Conservation (phyloP, 1,139 yeast genomes). For the Pichia sp. region DNA sequence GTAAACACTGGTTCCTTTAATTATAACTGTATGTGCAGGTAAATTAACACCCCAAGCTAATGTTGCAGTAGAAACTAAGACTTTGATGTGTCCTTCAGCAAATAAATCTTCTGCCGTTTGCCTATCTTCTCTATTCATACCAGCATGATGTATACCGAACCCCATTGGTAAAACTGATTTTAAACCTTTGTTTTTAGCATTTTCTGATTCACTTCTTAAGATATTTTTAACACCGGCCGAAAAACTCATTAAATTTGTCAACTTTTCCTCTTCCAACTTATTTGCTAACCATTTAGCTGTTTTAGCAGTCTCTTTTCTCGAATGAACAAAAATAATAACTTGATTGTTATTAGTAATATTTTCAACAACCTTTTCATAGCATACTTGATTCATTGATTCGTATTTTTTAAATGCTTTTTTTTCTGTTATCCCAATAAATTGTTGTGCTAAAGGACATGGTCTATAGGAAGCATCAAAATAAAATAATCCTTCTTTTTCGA, state of each 20-base stretch:
- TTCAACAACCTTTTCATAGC: conserved; percentile 75
- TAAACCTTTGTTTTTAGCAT: conserved; percentile 48
- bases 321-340: conserved; percentile 85
- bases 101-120: conserved; percentile 76
- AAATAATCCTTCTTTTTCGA: conserved; percentile 56
- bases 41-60: conserved; percentile 98
- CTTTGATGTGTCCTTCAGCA: conserved; percentile 78
- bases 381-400: conserved; percentile 85
- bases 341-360: conserved; percentile 59
- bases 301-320: conserved; percentile 82
- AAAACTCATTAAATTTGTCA: conserved; percentile 40
- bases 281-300: conserved; percentile 74
- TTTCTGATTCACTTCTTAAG: conserved; percentile 55
- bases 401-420: conserved; percentile 72
- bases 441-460: conserved; percentile 90
- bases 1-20: conserved; percentile 91
- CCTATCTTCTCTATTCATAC: conserved; percentile 68
- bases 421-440: conserved; percentile 82
- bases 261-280: conserved; percentile 52
- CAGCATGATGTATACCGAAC: conserved; percentile 94
- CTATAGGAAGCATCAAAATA: conserved; percentile 78
- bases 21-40: conserved; percentile 94
- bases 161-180: conserved; percentile 62
- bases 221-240: conserved; percentile 60
- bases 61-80: conserved; percentile 89